Evolutionary conservation across 2,329 filamentous ascomycete genomes (phyloP).

Genomic region (Cordyceps javanica): DNA sequence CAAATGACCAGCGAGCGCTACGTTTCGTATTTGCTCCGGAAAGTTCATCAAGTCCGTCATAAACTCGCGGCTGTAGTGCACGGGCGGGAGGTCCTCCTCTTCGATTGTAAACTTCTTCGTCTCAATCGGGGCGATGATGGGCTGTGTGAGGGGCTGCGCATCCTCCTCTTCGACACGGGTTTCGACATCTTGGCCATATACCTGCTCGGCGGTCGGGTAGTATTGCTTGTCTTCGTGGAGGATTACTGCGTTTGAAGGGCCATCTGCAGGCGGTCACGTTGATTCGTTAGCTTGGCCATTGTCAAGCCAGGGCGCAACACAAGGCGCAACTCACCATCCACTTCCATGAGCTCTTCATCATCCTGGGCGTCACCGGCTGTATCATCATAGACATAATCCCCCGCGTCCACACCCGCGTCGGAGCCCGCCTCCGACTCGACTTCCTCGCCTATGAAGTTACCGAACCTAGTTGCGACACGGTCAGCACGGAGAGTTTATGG

Average conservation of each 20-base stretch:
- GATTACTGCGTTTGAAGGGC: constrained; percentile 92
- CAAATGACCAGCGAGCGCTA: constrained; percentile 85
- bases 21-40: constrained; percentile 87
- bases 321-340: constrained; percentile 58
- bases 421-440: constrained; percentile 80
- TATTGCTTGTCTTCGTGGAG: constrained; percentile 99
- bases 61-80: constrained; percentile 82
- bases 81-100: constrained; percentile 82
- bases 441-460: constrained; percentile 96
- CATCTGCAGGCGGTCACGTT: constrained; percentile 42
- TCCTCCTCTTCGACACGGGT: constrained; percentile 96
- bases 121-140: constrained; percentile 88
- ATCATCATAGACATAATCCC: constrained; percentile 77
- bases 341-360: constrained; percentile 81
- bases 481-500: neutral
- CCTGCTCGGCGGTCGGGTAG: constrained; percentile 94
- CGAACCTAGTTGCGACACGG: constrained; percentile 59
- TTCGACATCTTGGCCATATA: constrained; percentile 92
- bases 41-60: constrained; percentile 96
- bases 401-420: constrained; percentile 65
- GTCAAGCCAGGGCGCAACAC: constrained; percentile 7
- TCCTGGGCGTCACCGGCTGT: constrained; percentile 60
- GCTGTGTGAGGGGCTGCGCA: constrained; percentile 83
- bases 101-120: constrained; percentile 95
- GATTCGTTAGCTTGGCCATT: constrained; percentile 20